Conservation (phyloP, 257 asterid genomes). For the Nicotiana attenuata region DNA sequence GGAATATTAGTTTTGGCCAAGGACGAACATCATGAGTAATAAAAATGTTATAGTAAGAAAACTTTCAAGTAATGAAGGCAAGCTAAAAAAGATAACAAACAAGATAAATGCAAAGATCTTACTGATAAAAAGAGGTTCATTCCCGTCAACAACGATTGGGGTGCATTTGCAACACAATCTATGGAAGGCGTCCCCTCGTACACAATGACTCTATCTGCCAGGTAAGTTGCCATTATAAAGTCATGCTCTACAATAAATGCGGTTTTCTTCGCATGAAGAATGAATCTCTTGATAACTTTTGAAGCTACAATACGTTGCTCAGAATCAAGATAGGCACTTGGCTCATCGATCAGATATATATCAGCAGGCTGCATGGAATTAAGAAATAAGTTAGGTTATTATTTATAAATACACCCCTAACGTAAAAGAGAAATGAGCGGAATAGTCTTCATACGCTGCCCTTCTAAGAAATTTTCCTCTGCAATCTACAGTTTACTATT, state of each 20-base stretch:
- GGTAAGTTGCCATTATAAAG: constrained; percentile 98
- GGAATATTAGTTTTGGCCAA: not conserved
- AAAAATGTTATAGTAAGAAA: not conserved
- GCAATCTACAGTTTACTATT: not conserved
- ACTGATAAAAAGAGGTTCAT: constrained; percentile 97
- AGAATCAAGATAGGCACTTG: constrained; percentile 98
- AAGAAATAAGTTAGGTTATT: constrained; percentile 9
- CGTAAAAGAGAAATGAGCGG: not conserved
- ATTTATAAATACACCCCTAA: not conserved
- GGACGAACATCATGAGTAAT: not conserved
- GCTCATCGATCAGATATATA: constrained; percentile 90
- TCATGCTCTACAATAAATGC: constrained; percentile 97
- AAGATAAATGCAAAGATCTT: constrained; percentile 25
- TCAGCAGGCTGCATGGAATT: constrained; percentile 85
- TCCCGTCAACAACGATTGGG: constrained; percentile 93
- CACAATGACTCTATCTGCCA: constrained; percentile 95
- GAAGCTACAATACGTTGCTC: constrained; percentile 99
- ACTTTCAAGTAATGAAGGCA: not conserved
- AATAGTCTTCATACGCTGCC: not conserved
- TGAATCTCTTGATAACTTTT: constrained; percentile 93
- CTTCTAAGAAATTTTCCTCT: not conserved
- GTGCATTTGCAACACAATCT: constrained; percentile 85
- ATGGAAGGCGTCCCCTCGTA: constrained; percentile 85
- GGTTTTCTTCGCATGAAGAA: constrained; percentile 93
- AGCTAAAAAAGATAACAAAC: not conserved